Evolutionary conservation across 768 basidiomycete species (phyloP), one percentile per base, ranked within the genome.

Genomic region (Gymnopilus dilepis): DNA sequence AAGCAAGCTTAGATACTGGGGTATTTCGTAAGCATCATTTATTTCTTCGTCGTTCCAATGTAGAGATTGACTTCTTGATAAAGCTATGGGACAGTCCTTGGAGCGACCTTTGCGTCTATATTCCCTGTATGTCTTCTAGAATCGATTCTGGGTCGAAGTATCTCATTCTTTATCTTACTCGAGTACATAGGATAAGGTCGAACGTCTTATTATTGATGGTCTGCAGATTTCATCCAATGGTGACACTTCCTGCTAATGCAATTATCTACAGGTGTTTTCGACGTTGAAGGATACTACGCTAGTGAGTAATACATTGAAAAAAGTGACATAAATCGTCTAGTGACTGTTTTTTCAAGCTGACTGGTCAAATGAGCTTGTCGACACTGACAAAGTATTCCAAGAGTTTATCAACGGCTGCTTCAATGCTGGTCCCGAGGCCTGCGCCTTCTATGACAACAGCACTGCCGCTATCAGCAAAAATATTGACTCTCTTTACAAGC

Each of bases 361-460:
- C 13, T 77, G 77, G 76, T 70, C 70, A 4, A 74, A 71, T 5
- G 76, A 77, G 60, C 67, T 80, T 8, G 11, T 74, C 2, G 77
- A 81, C 54, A 75, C 79, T 1, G 73, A 77, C 22, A 77, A 79
- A 60, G 67, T 69, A 0, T 62, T 79, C 58, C 63, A 74, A 19
- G 54, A 62, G 1, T 81, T 82, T 64, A 76, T 76, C 60, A 65
- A 67, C 5, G 70, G 68, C 3, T 82, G 81, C 50, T 70, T 69
- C 22, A 68, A 72, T 0, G 79, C 77, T 3, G 81, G 80, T 0
- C 76, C 76, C 1, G 52, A 60, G 8, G 51, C 50, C 12, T 82
- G 81, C 56, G 47, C 77, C 5, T 79, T 82, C 63, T 78, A 73
- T 56, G 74, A 77, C 6, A 65, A 74, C 0, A 72, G 72, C 6